Evolutionary conservation across 1,139 yeast genomes (phyloP).

Genomic region (Saccharomyces hybrid): DNA sequence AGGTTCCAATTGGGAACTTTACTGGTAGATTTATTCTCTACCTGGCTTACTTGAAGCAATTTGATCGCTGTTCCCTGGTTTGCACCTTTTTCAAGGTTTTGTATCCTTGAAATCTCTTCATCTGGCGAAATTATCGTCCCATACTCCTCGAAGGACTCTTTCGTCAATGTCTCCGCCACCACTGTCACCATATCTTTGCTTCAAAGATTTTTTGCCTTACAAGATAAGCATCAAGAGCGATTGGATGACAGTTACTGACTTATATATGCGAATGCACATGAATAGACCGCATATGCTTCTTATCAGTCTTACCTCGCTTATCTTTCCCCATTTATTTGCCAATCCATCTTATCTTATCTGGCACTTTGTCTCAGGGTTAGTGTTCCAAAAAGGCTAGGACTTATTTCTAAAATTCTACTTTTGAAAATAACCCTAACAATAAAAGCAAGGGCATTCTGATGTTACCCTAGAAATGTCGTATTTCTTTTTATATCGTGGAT

Average conservation of each 20-base stretch:
- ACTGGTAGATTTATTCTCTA: constrained; percentile 42
- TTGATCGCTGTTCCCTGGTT: constrained; percentile 93
- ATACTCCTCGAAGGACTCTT: constrained; percentile 41
- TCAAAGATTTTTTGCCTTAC: neutral
- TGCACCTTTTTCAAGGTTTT: constrained; percentile 45
- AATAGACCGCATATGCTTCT: neutral
- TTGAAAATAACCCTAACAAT: neutral
- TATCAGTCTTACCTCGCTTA: neutral
- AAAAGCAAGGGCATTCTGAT: neutral
- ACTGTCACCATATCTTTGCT: neutral
- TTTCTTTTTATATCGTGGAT: neutral
- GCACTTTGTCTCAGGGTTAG: neutral
- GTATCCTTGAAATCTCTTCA: constrained; percentile 40
- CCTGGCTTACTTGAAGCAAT: constrained; percentile 62
- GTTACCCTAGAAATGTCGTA: neutral
- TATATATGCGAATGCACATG: neutral
- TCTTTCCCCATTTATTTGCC: neutral
- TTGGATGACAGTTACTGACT: neutral
- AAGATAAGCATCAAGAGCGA: neutral
- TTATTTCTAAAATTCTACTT: too few relatives aligned
- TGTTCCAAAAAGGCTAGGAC: neutral
- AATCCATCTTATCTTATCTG: neutral
- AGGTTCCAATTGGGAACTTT: constrained; percentile 67
- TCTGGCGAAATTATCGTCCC: constrained; percentile 52
- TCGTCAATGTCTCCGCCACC: constrained; percentile 36